phyloP scores from a whole-genome alignment of 2,329 filamentous ascomycete species.

The Cercospora sp. region DNA sequence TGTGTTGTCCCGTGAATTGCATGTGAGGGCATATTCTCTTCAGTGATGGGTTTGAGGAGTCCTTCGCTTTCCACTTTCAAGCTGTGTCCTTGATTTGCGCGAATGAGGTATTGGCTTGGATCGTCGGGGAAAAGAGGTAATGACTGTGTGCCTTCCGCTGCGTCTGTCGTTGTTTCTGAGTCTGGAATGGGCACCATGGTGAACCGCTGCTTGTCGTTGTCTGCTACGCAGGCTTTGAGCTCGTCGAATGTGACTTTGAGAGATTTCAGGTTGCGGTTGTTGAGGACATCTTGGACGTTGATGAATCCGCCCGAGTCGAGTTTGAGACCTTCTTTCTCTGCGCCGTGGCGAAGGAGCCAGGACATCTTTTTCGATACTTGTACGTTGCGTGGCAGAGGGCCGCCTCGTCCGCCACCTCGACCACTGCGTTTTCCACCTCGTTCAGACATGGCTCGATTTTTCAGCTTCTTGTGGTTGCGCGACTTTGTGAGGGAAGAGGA shows the following conservation, averaged over 20 bases:
- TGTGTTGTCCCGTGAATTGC: constrained; percentile 91
- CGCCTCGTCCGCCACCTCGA: constrained; percentile 19
- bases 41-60: constrained; percentile 68
- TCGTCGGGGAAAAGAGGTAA: constrained; percentile 41
- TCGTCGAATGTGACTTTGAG: constrained; percentile 75
- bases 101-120: constrained; percentile 75
- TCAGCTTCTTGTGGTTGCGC: background rate
- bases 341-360: constrained; percentile 62
- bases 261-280: constrained; percentile 62
- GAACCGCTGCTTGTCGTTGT: constrained; percentile 91
- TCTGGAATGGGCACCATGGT: constrained; percentile 60
- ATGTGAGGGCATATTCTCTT: constrained; percentile 32
- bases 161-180: constrained; percentile 17
- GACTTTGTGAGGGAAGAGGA: background rate
- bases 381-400: constrained; percentile 30
- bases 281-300: constrained; percentile 59
- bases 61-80: constrained; percentile 72
- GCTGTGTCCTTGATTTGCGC: constrained; percentile 92
- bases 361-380: constrained; percentile 41
- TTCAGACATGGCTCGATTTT: constrained; percentile 7
- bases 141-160: constrained; percentile 36
- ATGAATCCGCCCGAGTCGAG: constrained; percentile 62
- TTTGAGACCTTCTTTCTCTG: constrained; percentile 59
- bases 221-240: constrained; percentile 66
- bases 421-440: constrained; percentile 10